These are phyloP conservation scores for Gracilaria caudata DNA, from an alignment of 23 red algal genomes.

Conservation along the genomic window DNA sequence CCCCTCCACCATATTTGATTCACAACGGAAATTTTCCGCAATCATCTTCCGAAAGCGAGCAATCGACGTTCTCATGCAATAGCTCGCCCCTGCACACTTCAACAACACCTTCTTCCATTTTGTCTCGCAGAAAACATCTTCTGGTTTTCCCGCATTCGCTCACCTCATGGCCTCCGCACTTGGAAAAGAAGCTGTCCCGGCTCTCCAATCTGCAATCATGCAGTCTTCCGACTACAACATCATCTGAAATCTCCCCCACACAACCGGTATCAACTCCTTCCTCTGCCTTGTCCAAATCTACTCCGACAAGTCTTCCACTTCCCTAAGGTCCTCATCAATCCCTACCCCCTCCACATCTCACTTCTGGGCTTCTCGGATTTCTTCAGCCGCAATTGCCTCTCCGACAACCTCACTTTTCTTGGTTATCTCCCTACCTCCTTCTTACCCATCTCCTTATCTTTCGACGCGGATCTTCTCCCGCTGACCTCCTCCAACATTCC, in stretches of 20 bases:
- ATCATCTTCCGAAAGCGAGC: neutral
- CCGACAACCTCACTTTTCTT: neutral
- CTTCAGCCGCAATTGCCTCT: neutral
- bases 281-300: constrained; percentile 9
- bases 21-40: neutral
- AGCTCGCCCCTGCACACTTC: constrained; percentile 13
- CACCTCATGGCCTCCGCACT: neutral
- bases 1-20: neutral
- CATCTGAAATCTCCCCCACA: neutral
- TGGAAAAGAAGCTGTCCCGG: neutral
- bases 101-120: constrained; percentile 1
- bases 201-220: neutral
- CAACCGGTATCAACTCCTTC: constrained; percentile 9
- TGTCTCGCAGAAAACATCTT: neutral
- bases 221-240: neutral
- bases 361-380: constrained; percentile 7
- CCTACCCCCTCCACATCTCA: constrained; percentile 22
- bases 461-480: neutral
- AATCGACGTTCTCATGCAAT: neutral
- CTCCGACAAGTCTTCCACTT: constrained; percentile 10
- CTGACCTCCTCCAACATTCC: neutral
- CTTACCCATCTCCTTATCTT: neutral
- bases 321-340: neutral
- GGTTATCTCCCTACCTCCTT: constrained; percentile 17
- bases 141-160: neutral